phyloP scores from a whole-genome alignment of 768 basidiomycete species.

The Fomitopsis pulvina region DNA sequence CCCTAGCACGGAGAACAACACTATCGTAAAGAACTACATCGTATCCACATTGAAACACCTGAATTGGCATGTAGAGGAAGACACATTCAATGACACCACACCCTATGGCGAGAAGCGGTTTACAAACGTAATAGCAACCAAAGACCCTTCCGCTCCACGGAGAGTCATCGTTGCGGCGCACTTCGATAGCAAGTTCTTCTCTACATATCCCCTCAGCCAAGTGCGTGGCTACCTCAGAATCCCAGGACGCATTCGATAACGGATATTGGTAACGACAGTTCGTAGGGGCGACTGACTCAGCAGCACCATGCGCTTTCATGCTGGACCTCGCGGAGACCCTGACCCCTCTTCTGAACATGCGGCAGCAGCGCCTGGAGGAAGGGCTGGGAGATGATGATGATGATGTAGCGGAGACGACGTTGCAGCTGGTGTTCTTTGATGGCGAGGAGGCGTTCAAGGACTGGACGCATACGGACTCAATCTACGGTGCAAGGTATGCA shows the following conservation, averaged over 20 bases:
- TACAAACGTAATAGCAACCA: slow-evolving; percentile 91
- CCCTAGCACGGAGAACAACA: slow-evolving; percentile 72
- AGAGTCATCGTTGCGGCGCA: slow-evolving; percentile 89
- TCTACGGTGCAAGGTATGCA: slow-evolving; percentile 89
- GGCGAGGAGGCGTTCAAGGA: slow-evolving; percentile 93
- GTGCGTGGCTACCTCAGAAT: slow-evolving; percentile 41
- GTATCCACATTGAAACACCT: slow-evolving; percentile 60
- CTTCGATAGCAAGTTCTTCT: slow-evolving; percentile 88
- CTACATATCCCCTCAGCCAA: slow-evolving; percentile 64
- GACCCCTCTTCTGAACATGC: slow-evolving; percentile 60
- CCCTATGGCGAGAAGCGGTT: slow-evolving; percentile 79
- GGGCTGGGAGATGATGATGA: slow-evolving; percentile 68
- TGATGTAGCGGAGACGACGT: slow-evolving; percentile 73
- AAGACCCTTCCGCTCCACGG: slow-evolving; percentile 77
- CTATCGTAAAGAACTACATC: slow-evolving; percentile 78
- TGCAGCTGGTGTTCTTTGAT: slow-evolving; percentile 94
- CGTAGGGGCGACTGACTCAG: slow-evolving; percentile 95
- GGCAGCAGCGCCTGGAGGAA: slow-evolving; percentile 46
- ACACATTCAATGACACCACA: slow-evolving; percentile 71
- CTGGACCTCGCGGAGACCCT: slow-evolving; percentile 86
- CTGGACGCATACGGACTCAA: slow-evolving; percentile 87
- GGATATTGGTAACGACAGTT: slow-evolving; percentile 47
- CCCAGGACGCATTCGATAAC: not conserved
- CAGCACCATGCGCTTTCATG: slow-evolving; percentile 91
- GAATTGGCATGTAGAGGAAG: slow-evolving; percentile 86